Evolutionary conservation across 2,329 filamentous ascomycete genomes (phyloP).

Genomic region (Trichocomaceae sp.): DNA sequence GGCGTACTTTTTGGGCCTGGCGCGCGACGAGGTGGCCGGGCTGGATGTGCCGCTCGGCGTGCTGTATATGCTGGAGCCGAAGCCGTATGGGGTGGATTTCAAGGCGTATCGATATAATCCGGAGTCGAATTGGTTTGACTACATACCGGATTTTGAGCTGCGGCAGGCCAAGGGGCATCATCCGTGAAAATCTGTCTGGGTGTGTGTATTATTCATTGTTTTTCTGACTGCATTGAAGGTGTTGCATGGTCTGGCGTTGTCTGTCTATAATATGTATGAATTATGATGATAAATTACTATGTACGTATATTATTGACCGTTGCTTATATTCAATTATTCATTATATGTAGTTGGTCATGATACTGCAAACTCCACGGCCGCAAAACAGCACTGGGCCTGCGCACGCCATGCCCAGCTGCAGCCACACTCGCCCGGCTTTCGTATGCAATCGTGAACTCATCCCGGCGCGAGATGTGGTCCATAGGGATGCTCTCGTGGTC

Average conservation of each 20-base stretch:
- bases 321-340: no score
- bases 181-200: slow-evolving; percentile 9
- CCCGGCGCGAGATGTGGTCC: slow-evolving; percentile 4
- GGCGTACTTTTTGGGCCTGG: slow-evolving; percentile 93
- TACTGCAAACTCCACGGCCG: slow-evolving; percentile 6
- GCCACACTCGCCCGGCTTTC: neutral
- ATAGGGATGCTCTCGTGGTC: slow-evolving; percentile 4
- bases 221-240: neutral
- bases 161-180: slow-evolving; percentile 41
- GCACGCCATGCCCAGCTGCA: neutral
- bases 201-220: neutral
- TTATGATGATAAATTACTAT: neutral
- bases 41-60: slow-evolving; percentile 90
- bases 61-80: slow-evolving; percentile 90
- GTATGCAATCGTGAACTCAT: slow-evolving; percentile 9
- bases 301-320: no score
- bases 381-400: neutral
- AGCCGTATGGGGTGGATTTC: slow-evolving; percentile 96
- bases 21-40: slow-evolving; percentile 84
- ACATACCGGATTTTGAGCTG: slow-evolving; percentile 76
- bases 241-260: no score
- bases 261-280: neutral
- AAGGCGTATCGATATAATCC: slow-evolving; percentile 90
- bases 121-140: slow-evolving; percentile 69
- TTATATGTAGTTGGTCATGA: neutral